Evolutionary conservation across 163 green algal genomes (phyloP).

Genomic region (Scenedesmus sp.): DNA sequence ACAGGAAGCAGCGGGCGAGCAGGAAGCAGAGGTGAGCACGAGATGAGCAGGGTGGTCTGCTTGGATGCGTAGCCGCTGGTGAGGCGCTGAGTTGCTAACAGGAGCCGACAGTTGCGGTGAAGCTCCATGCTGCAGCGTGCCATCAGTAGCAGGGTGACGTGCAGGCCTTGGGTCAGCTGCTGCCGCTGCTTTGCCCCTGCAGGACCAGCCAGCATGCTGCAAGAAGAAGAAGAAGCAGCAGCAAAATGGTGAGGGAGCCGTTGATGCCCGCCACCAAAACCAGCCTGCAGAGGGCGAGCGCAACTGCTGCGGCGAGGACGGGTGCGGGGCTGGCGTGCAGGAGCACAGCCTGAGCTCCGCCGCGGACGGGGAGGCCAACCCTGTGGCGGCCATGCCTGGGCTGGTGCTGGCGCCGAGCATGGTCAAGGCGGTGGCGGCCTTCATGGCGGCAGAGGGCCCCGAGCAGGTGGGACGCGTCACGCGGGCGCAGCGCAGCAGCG

Average conservation of each 20-base stretch:
- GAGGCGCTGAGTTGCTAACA: too few species aligned
- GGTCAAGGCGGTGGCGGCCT: constrained; percentile 31
- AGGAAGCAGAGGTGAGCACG: constrained; percentile 9
- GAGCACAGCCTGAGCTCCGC: constrained; percentile 35
- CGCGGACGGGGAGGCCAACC: constrained; percentile 16
- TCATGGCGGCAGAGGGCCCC: constrained; percentile 24
- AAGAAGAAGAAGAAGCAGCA: constrained; percentile 26
- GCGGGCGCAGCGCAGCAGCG: too few species aligned
- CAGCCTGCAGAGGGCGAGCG: background rate
- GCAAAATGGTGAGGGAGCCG: background rate
- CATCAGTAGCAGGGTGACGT: background rate
- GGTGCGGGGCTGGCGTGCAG: background rate
- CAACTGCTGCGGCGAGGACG: constrained; percentile 45
- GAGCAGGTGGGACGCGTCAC: background rate
- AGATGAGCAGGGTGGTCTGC: background rate
- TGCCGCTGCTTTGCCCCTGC: background rate
- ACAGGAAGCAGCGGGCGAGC: background rate
- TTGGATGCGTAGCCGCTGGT: background rate
- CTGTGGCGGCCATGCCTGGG: constrained; percentile 44
- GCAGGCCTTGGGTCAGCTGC: background rate
- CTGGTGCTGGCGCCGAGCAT: constrained; percentile 34
- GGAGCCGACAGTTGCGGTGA: too few species aligned
- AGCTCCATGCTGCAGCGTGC: background rate
- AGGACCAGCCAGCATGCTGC: background rate
- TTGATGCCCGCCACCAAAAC: background rate